Evolutionary conservation across 1,284 basidiomycete species (phyloP), one percentile per base, ranked within the genome.

Genomic region (Trichosporon ovoides): DNA sequence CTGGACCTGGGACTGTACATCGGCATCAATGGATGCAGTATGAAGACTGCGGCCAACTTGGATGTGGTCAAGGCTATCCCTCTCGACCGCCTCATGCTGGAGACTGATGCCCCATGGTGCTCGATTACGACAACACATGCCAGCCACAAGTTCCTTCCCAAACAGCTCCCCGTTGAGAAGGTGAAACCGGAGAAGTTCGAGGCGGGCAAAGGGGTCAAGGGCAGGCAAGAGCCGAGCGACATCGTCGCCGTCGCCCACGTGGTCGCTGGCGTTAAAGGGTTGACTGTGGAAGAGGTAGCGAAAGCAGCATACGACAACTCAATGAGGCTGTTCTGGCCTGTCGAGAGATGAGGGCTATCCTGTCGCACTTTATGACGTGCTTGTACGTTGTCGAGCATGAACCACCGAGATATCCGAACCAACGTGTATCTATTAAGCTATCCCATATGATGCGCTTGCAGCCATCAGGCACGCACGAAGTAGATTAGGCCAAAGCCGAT

Each of bases 31-130:
- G 90, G 91, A 0, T 93, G 91, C 72, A 87, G 86, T 2, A 76
- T 95, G 63, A 94, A 93, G 77, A 90, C 88, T 0, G 79, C 82
- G 38, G 85, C 86, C 51, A 89, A 89, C 66, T 76, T 94, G 0
- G 77, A 81, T 1, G 81, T 84, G 2, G 81, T 84, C 9, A 82
- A 82, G 58, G 73, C 80, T 2, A 83, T 94, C 28, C 86, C 82
- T 1, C 79, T 84, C 3, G 84, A 86, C 33, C 80, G 80, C 56
- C 75, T 95, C 50, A 80, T 93, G 79, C 79, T 95, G 12, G 91
- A 95, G 73, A 92, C 89, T 48, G 89, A 91, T 74, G 84, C 87
- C 0, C 89, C 89, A 3, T 93, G 90, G 89, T 93, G 91, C 70
- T 83, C 86, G 3, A 81, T 89, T 74, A 87, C 87, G 5, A 81